phyloP scores from a whole-genome alignment of 2,329 filamentous ascomycete species.

The Tolypocladium paradoxum region DNA sequence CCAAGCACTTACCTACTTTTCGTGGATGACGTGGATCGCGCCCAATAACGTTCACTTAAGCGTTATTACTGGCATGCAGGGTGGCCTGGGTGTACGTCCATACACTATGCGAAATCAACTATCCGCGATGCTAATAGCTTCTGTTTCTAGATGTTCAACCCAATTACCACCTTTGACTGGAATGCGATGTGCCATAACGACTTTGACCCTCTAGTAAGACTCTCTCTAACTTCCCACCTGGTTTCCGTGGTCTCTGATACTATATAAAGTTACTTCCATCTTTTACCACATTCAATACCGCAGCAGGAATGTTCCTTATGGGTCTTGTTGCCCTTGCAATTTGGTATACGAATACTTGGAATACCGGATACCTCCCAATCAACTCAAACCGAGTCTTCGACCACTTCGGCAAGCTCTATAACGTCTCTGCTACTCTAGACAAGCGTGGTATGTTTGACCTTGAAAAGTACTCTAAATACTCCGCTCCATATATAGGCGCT shows the following conservation, averaged over 20 bases:
- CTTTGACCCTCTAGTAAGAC: constrained; percentile 18
- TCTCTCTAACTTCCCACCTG: not conserved
- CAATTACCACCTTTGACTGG: constrained; percentile 32
- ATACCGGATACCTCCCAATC: constrained; percentile 27
- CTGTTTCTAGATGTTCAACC: constrained; percentile 19
- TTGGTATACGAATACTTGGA: constrained; percentile 23
- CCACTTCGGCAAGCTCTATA: constrained; percentile 26
- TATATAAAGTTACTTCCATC: constrained; percentile 17
- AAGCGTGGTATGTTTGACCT: constrained; percentile 23
- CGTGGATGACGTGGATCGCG: constrained; percentile 43
- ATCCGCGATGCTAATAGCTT: not conserved
- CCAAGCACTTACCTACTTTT: constrained; percentile 33
- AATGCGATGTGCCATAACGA: constrained; percentile 16
- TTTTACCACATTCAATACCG: constrained; percentile 24
- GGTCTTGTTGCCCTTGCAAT: constrained; percentile 17
- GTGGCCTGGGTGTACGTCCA: constrained; percentile 21
- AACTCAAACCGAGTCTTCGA: constrained; percentile 29
- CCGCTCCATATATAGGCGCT: constrained; percentile 29
- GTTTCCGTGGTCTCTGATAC: not conserved
- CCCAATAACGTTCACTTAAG: constrained; percentile 28
- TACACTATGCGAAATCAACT: not conserved
- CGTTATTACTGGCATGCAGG: constrained; percentile 23
- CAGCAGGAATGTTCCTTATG: constrained; percentile 17
- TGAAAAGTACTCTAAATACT: constrained; percentile 28
- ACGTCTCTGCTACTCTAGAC: constrained; percentile 23